Conservation (phyloP, 768 basidiomycete species). For the Collybiopsis luxurians region DNA sequence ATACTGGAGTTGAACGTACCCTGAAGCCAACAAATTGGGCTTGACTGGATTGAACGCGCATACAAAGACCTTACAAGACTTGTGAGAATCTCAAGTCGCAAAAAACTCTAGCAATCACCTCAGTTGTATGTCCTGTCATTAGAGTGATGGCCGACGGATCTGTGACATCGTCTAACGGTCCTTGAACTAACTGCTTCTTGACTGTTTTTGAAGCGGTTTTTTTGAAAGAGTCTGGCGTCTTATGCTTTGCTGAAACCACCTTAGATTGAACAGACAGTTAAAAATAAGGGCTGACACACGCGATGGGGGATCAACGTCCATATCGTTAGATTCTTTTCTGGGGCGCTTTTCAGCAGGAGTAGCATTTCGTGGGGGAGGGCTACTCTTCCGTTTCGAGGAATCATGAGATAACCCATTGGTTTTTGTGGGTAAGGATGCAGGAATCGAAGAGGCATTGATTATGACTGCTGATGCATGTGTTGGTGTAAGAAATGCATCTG, state of each 20-base stretch:
- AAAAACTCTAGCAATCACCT: constrained; percentile 32
- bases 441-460: constrained; percentile 5
- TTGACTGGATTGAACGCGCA: constrained; percentile 75
- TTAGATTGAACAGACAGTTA: not conserved
- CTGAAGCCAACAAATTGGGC: constrained; percentile 63
- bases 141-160: constrained; percentile 43
- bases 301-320: constrained; percentile 38
- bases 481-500: constrained; percentile 17
- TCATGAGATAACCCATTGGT: constrained; percentile 9
- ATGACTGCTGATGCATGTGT: constrained; percentile 9
- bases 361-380: constrained; percentile 38
- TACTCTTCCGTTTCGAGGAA: constrained; percentile 50
- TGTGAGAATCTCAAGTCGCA: not conserved
- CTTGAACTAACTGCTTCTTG: constrained; percentile 31
- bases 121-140: constrained; percentile 58
- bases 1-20: constrained; percentile 42
- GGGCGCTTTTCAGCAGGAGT: constrained; percentile 63
- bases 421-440: constrained; percentile 11
- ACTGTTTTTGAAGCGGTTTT: constrained; percentile 19
- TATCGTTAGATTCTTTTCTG: constrained; percentile 48
- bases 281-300: constrained; percentile 18
- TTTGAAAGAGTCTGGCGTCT: constrained; percentile 9
- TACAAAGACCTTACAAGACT: constrained; percentile 68
- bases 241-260: constrained; percentile 2
- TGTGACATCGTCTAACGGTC: constrained; percentile 40